These are phyloP conservation scores for Dioscorea cayenensis DNA, from an alignment of 116 monocot genomes.

Conservation along the genomic window DNA sequence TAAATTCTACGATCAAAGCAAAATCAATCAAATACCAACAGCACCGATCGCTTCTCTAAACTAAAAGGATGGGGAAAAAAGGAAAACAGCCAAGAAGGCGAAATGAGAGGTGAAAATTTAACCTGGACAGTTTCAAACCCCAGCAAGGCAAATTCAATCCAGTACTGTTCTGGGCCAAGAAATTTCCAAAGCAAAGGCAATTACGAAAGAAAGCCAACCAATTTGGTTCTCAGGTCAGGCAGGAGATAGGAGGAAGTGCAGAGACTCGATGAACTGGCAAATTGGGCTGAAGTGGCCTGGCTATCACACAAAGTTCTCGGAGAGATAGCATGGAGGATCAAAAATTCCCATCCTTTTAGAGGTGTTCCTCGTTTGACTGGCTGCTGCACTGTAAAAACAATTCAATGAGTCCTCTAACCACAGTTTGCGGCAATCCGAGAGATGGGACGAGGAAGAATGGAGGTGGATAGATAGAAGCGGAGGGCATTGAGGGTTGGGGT, in stretches of 20 bases:
- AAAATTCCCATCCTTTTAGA: conserved; percentile 20
- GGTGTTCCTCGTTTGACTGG: not conserved
- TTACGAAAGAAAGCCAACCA: conserved; percentile 39
- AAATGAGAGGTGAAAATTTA: too few relatives aligned
- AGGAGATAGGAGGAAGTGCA: conserved; percentile 79
- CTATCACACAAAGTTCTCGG: conserved; percentile 55
- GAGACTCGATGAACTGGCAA: conserved; percentile 81
- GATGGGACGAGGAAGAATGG: not conserved
- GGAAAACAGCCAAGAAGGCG: too few relatives aligned
- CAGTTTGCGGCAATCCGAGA: not conserved
- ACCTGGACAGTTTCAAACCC: too few relatives aligned
- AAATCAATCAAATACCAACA: too few relatives aligned
- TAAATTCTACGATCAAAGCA: too few relatives aligned
- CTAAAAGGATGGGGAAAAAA: too few relatives aligned
- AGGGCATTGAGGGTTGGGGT: not conserved
- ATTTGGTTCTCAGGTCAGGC: conserved; percentile 76
- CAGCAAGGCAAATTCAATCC: too few relatives aligned
- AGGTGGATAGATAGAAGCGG: not conserved
- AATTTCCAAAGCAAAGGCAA: not conserved
- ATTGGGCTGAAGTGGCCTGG: conserved; percentile 91
- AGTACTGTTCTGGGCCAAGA: too few relatives aligned
- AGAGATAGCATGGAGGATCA: conserved; percentile 24
- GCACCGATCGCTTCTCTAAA: too few relatives aligned
- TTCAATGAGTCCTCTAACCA: not conserved
- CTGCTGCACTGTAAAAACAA: conserved; percentile 1